These are phyloP conservation scores for Globisporangium recalcitrans DNA, from an alignment of 352 stramenopile genomes.

Conservation along the genomic window DNA sequence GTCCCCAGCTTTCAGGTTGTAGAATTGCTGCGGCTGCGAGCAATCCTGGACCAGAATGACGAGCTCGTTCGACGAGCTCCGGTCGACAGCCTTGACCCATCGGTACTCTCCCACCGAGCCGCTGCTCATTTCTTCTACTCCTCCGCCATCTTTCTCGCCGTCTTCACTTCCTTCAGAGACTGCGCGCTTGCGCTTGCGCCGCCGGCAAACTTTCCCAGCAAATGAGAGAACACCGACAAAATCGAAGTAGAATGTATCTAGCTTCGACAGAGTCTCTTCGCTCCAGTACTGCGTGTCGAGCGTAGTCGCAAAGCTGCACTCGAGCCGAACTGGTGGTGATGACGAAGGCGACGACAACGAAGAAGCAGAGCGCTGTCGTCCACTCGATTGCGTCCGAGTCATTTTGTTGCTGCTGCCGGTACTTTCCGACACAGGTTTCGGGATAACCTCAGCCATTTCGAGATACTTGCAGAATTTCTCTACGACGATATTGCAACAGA, in stretches of 20 bases:
- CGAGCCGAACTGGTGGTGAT: conserved; percentile 29
- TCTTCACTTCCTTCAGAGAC: background rate
- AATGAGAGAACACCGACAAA: conserved; percentile 58
- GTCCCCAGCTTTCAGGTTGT: conserved; percentile 40
- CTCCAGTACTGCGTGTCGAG: conserved; percentile 28
- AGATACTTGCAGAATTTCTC: conserved; percentile 59
- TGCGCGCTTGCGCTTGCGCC: conserved; percentile 23
- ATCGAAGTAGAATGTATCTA: conserved; percentile 43
- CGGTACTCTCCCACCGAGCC: conserved; percentile 27
- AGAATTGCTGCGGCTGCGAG: conserved; percentile 44
- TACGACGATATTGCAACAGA: too few relatives aligned
- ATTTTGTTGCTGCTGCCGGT: too few relatives aligned
- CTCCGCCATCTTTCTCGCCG: background rate
- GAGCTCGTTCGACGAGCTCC: conserved; percentile 38
- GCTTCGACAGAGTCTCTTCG: conserved; percentile 9
- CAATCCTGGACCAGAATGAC: conserved; percentile 36
- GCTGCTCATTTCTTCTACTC: background rate
- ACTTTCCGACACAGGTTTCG: conserved; percentile 8
- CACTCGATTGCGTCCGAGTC: too few relatives aligned
- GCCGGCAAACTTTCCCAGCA: conserved; percentile 37
- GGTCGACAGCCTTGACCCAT: conserved; percentile 66
- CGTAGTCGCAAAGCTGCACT: conserved; percentile 38
- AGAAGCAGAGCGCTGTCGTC: background rate
- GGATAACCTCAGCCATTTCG: conserved; percentile 25
- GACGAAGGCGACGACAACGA: too few relatives aligned